Conservation (phyloP, 2,329 filamentous ascomycete species). For the Passalora sequoiae region DNA sequence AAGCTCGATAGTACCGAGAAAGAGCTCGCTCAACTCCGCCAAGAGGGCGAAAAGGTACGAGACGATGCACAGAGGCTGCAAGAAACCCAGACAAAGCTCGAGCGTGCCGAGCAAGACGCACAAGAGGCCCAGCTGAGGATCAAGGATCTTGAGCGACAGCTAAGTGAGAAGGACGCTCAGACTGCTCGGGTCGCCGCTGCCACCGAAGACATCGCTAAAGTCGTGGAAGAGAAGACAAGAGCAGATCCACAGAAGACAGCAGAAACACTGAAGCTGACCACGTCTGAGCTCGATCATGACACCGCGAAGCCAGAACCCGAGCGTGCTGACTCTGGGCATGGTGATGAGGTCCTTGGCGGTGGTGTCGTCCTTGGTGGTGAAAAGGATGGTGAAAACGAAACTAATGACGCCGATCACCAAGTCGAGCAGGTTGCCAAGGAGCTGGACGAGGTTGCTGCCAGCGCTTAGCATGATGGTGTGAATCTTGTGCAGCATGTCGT, state of each 20-base stretch:
- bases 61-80: background rate
- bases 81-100: background rate
- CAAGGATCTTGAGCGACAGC: slow-evolving; percentile 3
- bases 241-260: background rate
- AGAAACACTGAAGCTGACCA: background rate
- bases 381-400: no score
- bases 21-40: background rate
- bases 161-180: slow-evolving; percentile 2
- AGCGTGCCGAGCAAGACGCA: background rate
- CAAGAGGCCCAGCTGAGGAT: background rate
- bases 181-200: slow-evolving; percentile 1
- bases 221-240: slow-evolving; percentile 2
- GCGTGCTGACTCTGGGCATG: background rate
- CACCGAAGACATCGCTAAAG: background rate
- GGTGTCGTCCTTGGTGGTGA: no score
- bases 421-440: background rate
- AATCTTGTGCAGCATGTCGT: no score
- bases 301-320: background rate
- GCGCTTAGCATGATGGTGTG: background rate
- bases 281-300: no score
- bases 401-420: background rate
- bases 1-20: slow-evolving; percentile 3
- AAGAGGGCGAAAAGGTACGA: background rate
- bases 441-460: background rate
- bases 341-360: background rate